These are phyloP conservation scores for Nicotiana rustica DNA, from an alignment of 305 asterid genomes.

Conservation along the genomic window DNA sequence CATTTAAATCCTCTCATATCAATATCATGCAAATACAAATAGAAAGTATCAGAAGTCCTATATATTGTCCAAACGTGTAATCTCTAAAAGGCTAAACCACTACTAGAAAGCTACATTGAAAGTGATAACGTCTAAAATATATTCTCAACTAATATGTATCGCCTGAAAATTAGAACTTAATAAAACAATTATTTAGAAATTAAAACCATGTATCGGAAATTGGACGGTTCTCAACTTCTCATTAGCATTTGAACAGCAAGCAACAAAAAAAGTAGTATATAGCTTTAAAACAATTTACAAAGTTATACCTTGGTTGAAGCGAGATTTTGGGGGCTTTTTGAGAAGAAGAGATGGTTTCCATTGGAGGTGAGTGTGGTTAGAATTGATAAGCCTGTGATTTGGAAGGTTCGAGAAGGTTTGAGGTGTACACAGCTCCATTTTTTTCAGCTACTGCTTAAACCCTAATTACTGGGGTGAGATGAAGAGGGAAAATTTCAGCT, in stretches of 20 bases:
- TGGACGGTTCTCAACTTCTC: background rate
- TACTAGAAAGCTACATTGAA: too few relatives aligned
- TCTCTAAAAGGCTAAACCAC: too few relatives aligned
- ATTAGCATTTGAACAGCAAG: background rate
- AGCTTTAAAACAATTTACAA: background rate
- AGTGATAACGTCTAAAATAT: too few relatives aligned
- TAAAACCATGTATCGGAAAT: background rate
- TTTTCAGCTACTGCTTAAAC: background rate
- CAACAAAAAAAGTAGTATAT: background rate
- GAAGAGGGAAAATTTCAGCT: background rate
- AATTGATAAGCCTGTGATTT: background rate
- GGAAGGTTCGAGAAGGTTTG: constrained; percentile 24
- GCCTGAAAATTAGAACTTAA: background rate
- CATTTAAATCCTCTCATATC: too few relatives aligned
- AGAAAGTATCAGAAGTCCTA: too few relatives aligned
- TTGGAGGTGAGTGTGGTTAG: constrained; percentile 3
- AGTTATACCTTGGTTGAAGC: background rate
- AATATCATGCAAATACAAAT: too few relatives aligned
- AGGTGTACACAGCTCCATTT: constrained; percentile 32
- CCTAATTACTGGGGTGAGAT: background rate
- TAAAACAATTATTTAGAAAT: background rate
- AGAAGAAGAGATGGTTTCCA: constrained; percentile 13
- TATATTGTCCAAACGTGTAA: too few relatives aligned
- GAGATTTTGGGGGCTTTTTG: background rate
- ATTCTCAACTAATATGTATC: too few relatives aligned